Base-by-base conservation (phyloP, 192 early-diverging fungal species). In the Allomyces javanicus region DNA sequence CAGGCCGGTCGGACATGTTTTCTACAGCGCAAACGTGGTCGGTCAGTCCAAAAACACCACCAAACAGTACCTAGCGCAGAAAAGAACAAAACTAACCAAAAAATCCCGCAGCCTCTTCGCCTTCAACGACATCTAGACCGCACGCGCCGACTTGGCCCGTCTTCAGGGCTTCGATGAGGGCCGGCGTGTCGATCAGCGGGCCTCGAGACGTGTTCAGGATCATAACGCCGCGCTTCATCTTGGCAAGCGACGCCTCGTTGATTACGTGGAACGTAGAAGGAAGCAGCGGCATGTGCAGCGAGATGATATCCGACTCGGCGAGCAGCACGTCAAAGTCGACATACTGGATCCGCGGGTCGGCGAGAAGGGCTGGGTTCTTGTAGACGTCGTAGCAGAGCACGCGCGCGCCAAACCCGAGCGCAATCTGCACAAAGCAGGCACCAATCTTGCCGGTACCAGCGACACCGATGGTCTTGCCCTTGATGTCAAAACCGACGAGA, bases 71-170 rank as follows among this genome's bases (percentile, higher is more conserved):
- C 26, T 27, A 27, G 26, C 4, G 26, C 26, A 27, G 26, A 40
- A 7, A 9, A 40, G 9, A 7, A 7, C 2, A 40, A 40, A 7
- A 9, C 3, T 0, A 0, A 9, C 33, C 33, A 40, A 40, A 40
- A 40, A 40, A 40, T 7, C 26, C 2, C 33, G 26, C 4, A 40
- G 3, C 33, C 33, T 40, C 33, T 72, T 77, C 76, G 25, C 72
- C 71, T 67, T 80, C 78, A 63, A 79, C 79, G 19, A 80, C 78
- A 64, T 80, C 78, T 27, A 80, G 71, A 23, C 78, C 76, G n/a
- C 74, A 74, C 9, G 58, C 64, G 14, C 75, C 69, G 40, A 80
- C 66, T 44, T 76, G 67, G 44, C 78, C 77, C 1, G 66, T 64
- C 68, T 80, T 80, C 22, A 80, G 62, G 25, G 58, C 77, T 5